Evolutionary conservation across 805 yeast species (phyloP).

Genomic region (Candida vartiovaarae): DNA sequence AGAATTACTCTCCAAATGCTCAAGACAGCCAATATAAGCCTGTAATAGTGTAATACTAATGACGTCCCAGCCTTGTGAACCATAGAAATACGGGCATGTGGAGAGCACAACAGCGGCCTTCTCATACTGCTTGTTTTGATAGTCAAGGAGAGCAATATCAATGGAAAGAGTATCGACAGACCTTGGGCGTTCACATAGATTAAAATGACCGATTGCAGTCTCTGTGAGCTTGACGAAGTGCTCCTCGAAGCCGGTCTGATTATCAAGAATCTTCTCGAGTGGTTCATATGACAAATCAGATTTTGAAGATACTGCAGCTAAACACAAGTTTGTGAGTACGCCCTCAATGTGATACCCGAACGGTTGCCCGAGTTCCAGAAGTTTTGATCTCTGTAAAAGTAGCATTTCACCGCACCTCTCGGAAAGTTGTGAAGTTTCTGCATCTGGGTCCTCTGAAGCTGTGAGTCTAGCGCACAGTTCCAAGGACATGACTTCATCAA

Average conservation of each 20-base stretch:
- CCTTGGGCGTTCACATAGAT: slow-evolving; percentile 47
- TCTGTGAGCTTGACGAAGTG: slow-evolving; percentile 49
- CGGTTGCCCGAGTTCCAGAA: slow-evolving; percentile 28
- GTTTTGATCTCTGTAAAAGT: slow-evolving; percentile 39
- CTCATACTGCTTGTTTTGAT: slow-evolving; percentile 46
- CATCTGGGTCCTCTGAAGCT: slow-evolving; percentile 17
- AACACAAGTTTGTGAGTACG: slow-evolving; percentile 15
- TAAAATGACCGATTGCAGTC: slow-evolving; percentile 45
- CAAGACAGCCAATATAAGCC: slow-evolving; percentile 63
- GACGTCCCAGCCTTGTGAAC: slow-evolving; percentile 64
- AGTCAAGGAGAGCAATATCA: slow-evolving; percentile 70
- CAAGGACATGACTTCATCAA: slow-evolving; percentile 33
- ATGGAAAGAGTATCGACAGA: slow-evolving; percentile 68
- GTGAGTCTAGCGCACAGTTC: slow-evolving; percentile 13
- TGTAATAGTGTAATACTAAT: slow-evolving; percentile 63
- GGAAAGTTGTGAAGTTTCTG: slow-evolving; percentile 20
- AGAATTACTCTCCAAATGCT: slow-evolving; percentile 28
- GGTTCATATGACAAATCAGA: slow-evolving; percentile 10
- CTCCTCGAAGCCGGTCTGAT: slow-evolving; percentile 30
- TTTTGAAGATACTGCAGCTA: not conserved
- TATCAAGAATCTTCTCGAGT: slow-evolving; percentile 20
- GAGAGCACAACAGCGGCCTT: slow-evolving; percentile 58
- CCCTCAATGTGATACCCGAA: slow-evolving; percentile 28
- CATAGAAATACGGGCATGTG: slow-evolving; percentile 63
- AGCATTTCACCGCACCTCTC: slow-evolving; percentile 44